These are phyloP conservation scores for Colletotrichum sp. DNA, from an alignment of 2,329 filamentous ascomycete species.

Conservation along the genomic window DNA sequence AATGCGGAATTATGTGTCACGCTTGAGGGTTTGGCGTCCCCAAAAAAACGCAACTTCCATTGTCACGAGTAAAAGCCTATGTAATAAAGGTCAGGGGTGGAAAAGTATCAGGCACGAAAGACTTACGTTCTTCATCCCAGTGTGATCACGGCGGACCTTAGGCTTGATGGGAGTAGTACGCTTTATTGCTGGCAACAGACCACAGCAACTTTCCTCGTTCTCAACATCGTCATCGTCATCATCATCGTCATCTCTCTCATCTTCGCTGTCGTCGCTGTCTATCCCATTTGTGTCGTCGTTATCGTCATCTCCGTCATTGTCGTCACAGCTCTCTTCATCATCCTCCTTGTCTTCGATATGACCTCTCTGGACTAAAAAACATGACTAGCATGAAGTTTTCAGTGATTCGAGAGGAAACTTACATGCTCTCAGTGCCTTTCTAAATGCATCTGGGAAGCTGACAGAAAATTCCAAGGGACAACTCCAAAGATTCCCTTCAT, in stretches of 20 bases:
- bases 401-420: accelerated
- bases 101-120: not conserved
- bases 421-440: accelerated
- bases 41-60: not conserved
- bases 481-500: not conserved
- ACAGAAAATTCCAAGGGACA: not conserved
- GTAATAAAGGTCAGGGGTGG: not conserved
- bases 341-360: not conserved
- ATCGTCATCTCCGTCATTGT: not conserved
- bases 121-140: not conserved
- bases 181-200: not conserved
- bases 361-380: not conserved
- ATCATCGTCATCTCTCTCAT: not conserved
- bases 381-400: accelerated
- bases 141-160: not conserved
- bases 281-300: not conserved
- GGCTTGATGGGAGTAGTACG: accelerated
- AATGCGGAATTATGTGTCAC: not conserved
- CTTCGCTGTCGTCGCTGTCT: not conserved
- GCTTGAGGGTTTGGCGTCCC: not conserved
- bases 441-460: not conserved
- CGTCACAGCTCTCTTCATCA: not conserved
- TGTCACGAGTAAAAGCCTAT: not conserved
- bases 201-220: not conserved
- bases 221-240: not conserved